These are phyloP conservation scores for Brassica balearica DNA, from an alignment of 441 rosid species.

Conservation along the genomic window DNA sequence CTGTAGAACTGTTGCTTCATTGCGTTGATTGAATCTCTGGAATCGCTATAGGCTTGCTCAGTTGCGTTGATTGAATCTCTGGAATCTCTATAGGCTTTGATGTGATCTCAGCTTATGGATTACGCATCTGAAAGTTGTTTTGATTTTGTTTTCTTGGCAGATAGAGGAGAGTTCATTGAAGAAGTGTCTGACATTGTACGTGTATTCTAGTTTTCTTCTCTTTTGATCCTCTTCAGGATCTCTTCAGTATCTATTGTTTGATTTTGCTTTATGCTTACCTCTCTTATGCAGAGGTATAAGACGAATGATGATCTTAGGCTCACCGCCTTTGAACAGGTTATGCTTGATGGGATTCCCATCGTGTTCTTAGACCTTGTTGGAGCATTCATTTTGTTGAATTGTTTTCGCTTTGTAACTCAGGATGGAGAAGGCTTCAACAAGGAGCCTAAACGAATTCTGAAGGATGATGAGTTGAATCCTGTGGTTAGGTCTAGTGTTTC, in stretches of 20 bases:
- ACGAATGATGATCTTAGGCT: constrained; percentile 52
- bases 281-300: constrained; percentile 61
- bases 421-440: constrained; percentile 62
- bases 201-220: constrained; percentile 12
- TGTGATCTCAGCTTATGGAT: constrained; percentile 29
- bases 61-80: constrained; percentile 8
- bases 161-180: constrained; percentile 63
- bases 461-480: constrained; percentile 54
- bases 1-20: constrained; percentile 14
- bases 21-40: neutral
- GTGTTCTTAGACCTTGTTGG: constrained; percentile 11
- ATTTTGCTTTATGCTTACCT: constrained; percentile 20
- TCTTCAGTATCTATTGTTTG: constrained; percentile 7
- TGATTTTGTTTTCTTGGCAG: constrained; percentile 51
- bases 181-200: constrained; percentile 68
- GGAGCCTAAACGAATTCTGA: constrained; percentile 66
- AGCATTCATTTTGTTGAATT: constrained; percentile 24
- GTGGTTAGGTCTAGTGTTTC: constrained; percentile 44
- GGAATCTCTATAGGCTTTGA: constrained; percentile 9
- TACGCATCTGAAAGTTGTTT: constrained; percentile 35
- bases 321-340: constrained; percentile 55
- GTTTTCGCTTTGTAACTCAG: constrained; percentile 49
- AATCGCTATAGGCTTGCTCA: neutral
- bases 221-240: constrained; percentile 15
- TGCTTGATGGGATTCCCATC: neutral